Evolutionary conservation across 352 stramenopile species (phyloP).

Genomic region (Elongisporangium prolatum): DNA sequence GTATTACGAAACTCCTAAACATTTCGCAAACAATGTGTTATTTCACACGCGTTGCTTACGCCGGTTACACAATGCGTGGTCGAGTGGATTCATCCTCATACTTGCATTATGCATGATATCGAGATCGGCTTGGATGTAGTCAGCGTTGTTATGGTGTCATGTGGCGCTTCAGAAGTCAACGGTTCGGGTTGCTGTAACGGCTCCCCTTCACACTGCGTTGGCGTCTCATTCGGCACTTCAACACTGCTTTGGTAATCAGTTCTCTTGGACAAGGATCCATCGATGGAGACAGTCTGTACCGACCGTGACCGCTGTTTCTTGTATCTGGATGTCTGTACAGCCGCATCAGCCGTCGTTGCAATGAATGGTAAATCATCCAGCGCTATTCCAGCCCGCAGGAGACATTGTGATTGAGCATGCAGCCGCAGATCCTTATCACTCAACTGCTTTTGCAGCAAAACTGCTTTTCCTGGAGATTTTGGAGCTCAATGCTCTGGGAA

Average conservation of each 20-base stretch:
- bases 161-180: not conserved
- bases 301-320: not conserved
- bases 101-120: not conserved
- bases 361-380: not conserved
- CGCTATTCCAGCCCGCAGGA: not conserved
- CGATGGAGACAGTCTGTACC: not conserved
- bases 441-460: constrained; percentile 14
- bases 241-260: not conserved
- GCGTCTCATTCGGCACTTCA: not conserved
- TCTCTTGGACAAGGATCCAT: not conserved
- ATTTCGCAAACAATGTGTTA: not conserved
- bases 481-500: constrained; percentile 9
- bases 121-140: not conserved
- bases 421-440: constrained; percentile 6
- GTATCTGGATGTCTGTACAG: not conserved
- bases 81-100: too few relatives aligned
- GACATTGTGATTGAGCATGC: not conserved
- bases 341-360: not conserved
- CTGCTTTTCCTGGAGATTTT: constrained; percentile 19
- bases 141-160: not conserved
- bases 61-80: too few relatives aligned
- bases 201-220: not conserved
- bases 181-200: not conserved
- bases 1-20: constrained; percentile 2
- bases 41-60: too few relatives aligned